Evolutionary conservation across 805 yeast species (phyloP).

Genomic region (Diddensiella transvaalensis): DNA sequence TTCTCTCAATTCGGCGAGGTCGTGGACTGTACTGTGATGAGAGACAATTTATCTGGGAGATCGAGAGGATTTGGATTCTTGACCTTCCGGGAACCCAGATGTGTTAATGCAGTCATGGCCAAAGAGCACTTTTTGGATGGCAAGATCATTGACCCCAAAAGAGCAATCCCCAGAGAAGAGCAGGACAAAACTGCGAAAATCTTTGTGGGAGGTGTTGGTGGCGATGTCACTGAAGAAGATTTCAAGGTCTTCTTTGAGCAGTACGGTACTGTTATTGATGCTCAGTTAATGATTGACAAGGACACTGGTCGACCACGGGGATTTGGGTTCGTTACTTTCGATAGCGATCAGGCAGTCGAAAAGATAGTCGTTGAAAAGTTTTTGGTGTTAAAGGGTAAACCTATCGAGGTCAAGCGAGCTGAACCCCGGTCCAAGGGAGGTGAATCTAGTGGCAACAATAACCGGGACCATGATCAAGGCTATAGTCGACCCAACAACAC

Average conservation of each 20-base stretch:
- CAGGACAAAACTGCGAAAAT: slow-evolving; percentile 96
- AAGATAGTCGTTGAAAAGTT: slow-evolving; percentile 77
- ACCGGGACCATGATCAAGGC: slow-evolving; percentile 4
- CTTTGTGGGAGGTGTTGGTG: slow-evolving; percentile 95
- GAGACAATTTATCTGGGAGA: slow-evolving; percentile 79
- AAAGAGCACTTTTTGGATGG: slow-evolving; percentile 91
- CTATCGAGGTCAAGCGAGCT: slow-evolving; percentile 44
- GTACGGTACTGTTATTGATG: slow-evolving; percentile 90
- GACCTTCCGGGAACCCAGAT: slow-evolving; percentile 73
- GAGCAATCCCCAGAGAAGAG: slow-evolving; percentile 96
- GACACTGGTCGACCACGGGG: slow-evolving; percentile 97
- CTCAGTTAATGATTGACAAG: slow-evolving; percentile 95
- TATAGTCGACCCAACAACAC: slow-evolving; percentile 1
- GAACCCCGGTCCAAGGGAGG: slow-evolving; percentile 36
- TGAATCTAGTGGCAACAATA: slow-evolving; percentile 14
- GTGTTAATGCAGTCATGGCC: slow-evolving; percentile 82
- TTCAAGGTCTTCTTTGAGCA: slow-evolving; percentile 81
- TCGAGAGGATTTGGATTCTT: slow-evolving; percentile 95
- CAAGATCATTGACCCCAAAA: slow-evolving; percentile 92
- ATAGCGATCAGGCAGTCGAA: slow-evolving; percentile 91
- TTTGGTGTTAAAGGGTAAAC: slow-evolving; percentile 77
- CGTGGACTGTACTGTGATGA: slow-evolving; percentile 85
- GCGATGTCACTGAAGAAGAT: slow-evolving; percentile 87
- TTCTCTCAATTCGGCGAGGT: slow-evolving; percentile 88
- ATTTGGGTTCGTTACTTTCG: slow-evolving; percentile 94